phyloP scores from a whole-genome alignment of 1,139 yeast species.

The Pichia norvegensis region DNA sequence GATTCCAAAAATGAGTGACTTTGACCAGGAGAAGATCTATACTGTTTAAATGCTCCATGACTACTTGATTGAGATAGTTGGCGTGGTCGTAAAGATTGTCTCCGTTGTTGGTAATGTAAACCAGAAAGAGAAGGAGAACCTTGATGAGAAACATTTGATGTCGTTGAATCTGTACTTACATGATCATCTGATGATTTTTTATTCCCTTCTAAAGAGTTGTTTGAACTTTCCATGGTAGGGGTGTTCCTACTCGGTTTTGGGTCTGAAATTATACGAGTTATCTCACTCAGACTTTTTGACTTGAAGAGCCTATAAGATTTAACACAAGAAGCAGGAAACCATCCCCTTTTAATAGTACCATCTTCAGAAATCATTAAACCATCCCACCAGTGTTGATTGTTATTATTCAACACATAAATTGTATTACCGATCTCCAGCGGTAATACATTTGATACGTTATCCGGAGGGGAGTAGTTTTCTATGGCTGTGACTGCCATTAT shows the following conservation, averaged over 20 bases:
- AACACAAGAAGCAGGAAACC: slow-evolving; percentile 65
- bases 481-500: slow-evolving; percentile 46
- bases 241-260: not conserved
- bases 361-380: slow-evolving; percentile 42
- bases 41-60: not conserved
- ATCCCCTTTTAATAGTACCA: slow-evolving; percentile 51
- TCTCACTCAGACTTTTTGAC: not conserved
- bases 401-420: slow-evolving; percentile 43
- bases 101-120: not conserved
- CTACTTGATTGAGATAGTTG: not conserved
- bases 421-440: slow-evolving; percentile 45
- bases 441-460: slow-evolving; percentile 38
- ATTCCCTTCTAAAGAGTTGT: not conserved
- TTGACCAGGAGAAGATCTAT: not conserved
- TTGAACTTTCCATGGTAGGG: not conserved
- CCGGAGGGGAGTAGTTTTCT: slow-evolving; percentile 40
- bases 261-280: not conserved
- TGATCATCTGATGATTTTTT: not conserved
- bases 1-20: not conserved
- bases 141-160: slow-evolving; percentile 9
- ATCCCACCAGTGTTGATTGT: slow-evolving; percentile 72
- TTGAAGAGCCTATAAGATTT: slow-evolving; percentile 22
- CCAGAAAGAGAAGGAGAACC: not conserved
- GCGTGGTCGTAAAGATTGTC: slow-evolving; percentile 3
- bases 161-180: not conserved